Conservation (phyloP, 805 yeast species). For the Brettanomyces custersianus region DNA sequence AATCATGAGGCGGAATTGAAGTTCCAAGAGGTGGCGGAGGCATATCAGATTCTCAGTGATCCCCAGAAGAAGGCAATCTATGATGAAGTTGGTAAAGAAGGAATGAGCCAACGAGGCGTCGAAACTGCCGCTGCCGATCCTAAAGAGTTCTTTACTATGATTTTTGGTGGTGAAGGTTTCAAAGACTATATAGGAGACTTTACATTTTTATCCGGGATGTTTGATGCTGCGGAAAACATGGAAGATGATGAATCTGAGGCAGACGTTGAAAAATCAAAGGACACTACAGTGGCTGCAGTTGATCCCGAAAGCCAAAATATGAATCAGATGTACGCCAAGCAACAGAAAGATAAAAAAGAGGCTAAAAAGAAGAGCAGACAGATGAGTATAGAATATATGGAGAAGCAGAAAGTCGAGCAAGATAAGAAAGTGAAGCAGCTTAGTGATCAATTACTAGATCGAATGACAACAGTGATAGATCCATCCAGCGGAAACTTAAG, state of each 20-base stretch:
- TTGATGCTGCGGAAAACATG: conserved; percentile 28
- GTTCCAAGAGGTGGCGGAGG: conserved; percentile 56
- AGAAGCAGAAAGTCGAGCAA: conserved; percentile 25
- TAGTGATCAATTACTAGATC: conserved; percentile 40
- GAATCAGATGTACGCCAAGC: not conserved
- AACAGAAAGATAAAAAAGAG: conserved; percentile 7
- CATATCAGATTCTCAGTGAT: conserved; percentile 71
- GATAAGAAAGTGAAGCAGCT: conserved; percentile 48
- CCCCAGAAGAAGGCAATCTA: conserved; percentile 54
- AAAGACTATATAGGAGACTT: conserved; percentile 82
- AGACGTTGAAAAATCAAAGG: conserved; percentile 26
- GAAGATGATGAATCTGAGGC: conserved; percentile 26
- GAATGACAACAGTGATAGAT: conserved; percentile 30
- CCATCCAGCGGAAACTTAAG: conserved; percentile 17
- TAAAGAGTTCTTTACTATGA: conserved; percentile 56
- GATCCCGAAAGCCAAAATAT: conserved; percentile 7
- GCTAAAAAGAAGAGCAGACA: conserved; percentile 9
- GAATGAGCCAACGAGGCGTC: conserved; percentile 31
- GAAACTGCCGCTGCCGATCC: conserved; percentile 66
- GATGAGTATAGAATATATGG: conserved; percentile 18
- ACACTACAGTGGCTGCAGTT: conserved; percentile 37
- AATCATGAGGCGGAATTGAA: conserved; percentile 69
- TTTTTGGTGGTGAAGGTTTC: conserved; percentile 89
- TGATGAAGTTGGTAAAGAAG: conserved; percentile 69
- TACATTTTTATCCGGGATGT: conserved; percentile 66